Evolutionary conservation across 208 protist species (phyloP).

Genomic region (Acanthamoeba sp.): DNA sequence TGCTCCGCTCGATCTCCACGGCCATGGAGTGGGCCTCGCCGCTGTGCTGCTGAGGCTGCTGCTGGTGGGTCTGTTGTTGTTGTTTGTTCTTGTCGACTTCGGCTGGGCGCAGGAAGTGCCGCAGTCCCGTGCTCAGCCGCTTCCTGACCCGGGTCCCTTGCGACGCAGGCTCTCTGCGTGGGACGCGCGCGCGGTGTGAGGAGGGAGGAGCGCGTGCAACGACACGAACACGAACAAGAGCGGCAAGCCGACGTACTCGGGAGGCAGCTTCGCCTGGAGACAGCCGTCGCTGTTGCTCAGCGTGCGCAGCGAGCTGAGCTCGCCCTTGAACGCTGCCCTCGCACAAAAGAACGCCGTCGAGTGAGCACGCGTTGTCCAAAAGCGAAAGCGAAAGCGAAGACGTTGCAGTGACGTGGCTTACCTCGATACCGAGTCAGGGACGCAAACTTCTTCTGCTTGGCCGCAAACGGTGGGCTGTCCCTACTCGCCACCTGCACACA

Average conservation of each 20-base stretch:
- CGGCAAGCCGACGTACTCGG: neutral
- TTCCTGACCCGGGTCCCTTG: neutral
- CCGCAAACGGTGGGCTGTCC: neutral
- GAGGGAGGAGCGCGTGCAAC: no score
- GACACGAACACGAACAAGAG: neutral
- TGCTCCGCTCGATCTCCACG: neutral
- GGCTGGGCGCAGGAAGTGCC: conserved; percentile 12
- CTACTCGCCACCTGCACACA: neutral
- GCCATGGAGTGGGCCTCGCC: neutral
- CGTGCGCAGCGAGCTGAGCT: conserved; percentile 32
- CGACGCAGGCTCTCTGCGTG: neutral
- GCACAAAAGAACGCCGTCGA: neutral
- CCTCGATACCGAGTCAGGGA: conserved; percentile 29
- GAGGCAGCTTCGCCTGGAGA: neutral
- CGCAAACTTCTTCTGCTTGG: conserved; percentile 30
- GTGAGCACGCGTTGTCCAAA: no score
- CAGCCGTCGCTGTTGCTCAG: conserved; percentile 62
- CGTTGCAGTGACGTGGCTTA: no score
- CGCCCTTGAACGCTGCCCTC: neutral
- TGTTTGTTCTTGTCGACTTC: neutral
- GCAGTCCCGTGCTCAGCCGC: neutral
- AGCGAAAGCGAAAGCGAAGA: no score
- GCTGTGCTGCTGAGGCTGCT: neutral
- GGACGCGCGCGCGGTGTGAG: neutral
- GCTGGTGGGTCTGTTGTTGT: neutral